Evolutionary conservation across 768 basidiomycete species (phyloP).

Genomic region (Boletus insuetus): DNA sequence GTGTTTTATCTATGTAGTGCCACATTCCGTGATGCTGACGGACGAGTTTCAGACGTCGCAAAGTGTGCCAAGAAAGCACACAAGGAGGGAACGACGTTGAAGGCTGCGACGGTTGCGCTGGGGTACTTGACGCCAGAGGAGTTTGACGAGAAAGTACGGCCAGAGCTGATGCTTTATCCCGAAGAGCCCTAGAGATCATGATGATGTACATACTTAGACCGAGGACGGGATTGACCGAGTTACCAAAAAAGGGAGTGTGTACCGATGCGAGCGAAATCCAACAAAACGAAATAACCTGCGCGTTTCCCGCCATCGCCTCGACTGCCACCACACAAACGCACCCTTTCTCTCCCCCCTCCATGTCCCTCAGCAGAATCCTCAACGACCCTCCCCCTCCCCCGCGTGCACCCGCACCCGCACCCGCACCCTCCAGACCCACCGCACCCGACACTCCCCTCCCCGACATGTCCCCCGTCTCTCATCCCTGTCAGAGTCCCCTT

Average conservation of each 20-base stretch:
- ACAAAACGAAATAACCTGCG: constrained; percentile 32
- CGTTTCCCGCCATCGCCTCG: constrained; percentile 33
- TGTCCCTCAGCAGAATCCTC: constrained; percentile 80
- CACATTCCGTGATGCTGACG: constrained; percentile 3
- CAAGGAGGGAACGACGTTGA: constrained; percentile 94
- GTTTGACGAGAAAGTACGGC: constrained; percentile 92
- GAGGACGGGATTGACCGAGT: constrained; percentile 19
- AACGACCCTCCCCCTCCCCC: constrained; percentile 64
- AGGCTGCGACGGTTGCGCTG: constrained; percentile 88
- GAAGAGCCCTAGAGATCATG: constrained; percentile 40
- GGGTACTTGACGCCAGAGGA: constrained; percentile 86
- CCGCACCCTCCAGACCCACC: constrained; percentile 5
- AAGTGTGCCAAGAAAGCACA: constrained; percentile 99
- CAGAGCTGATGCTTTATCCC: constrained; percentile 86
- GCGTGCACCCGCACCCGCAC: constrained; percentile 5
- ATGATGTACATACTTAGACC: background rate
- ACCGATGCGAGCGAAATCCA: constrained; percentile 36
- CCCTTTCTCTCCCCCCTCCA: constrained; percentile 29
- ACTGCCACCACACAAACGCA: constrained; percentile 19
- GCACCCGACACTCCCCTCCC: constrained; percentile 19
- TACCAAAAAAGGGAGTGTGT: constrained; percentile 30
- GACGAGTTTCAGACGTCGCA: constrained; percentile 72
- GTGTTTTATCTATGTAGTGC: constrained; percentile 32
- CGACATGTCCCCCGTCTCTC: constrained; percentile 25
- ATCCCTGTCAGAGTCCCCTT: constrained; percentile 23